Conservation (phyloP, 1,284 basidiomycete species). For the Xanthoconium separans region DNA sequence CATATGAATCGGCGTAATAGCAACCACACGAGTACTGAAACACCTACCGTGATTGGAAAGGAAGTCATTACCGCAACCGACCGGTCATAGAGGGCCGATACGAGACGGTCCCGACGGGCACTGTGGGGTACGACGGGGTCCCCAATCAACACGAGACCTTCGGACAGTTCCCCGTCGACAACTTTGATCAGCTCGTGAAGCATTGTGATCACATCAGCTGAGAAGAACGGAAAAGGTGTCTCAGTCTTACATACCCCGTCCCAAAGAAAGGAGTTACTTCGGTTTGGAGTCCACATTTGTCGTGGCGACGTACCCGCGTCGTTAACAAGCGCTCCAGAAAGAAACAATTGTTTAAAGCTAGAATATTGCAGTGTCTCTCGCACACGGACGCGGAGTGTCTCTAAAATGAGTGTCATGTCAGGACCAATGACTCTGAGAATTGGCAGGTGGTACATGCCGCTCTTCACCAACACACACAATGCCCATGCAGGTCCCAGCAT, state of each 20-base stretch:
- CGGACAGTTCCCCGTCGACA: constrained; percentile 21
- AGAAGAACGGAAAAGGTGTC: background rate
- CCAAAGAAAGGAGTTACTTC: constrained; percentile 1
- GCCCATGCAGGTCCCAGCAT: constrained; percentile 28
- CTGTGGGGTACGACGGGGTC: constrained; percentile 19
- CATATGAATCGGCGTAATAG: constrained; percentile 8
- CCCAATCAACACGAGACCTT: constrained; percentile 18
- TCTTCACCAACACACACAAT: constrained; percentile 16
- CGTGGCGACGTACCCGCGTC: constrained; percentile 13
- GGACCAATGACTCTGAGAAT: background rate
- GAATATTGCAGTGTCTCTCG: background rate
- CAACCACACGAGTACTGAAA: constrained; percentile 13
- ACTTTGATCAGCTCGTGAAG: constrained; percentile 28
- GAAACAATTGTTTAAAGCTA: background rate
- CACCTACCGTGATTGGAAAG: constrained; percentile 17
- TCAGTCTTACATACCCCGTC: background rate
- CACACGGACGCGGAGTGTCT: constrained; percentile 4
- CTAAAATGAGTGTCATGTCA: constrained; percentile 9
- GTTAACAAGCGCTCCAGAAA: constrained; percentile 4
- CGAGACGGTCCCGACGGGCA: constrained; percentile 17
- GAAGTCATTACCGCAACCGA: constrained; percentile 3
- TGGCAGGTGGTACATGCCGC: constrained; percentile 4
- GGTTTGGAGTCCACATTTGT: constrained; percentile 19
- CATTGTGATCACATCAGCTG: constrained; percentile 21
- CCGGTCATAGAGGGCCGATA: constrained; percentile 1